Base-by-base conservation (phyloP, 768 basidiomycete genomes). In the Boletus bicolor region DNA sequence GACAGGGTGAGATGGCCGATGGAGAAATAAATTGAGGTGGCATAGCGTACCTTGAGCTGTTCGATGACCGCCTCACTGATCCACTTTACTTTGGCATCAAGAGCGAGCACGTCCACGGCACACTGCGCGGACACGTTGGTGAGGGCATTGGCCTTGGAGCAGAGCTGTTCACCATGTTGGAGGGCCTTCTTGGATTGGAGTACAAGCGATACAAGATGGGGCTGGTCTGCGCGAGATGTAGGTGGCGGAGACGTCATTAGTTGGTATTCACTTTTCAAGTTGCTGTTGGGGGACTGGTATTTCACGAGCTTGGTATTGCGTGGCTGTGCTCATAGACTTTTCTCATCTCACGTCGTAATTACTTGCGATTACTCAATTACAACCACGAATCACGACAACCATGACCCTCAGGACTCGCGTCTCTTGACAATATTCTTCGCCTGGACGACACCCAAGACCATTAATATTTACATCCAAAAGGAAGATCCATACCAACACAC, bases 21-120 rank as follows among this genome's bases (percentile, higher is more conserved):
- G 15, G 15, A 30, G 7, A 17, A 37, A 12, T 11, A 7, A 0
- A 17, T 2, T 0, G 1, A n/a, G 3, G 34, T 35, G 38, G 21
- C 1, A n/a, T 1, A 26, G 37, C 75, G 39, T 56, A 87, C 91
- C 78, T 84, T 84, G 44, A 93, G 77, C 65, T 92, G 91, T 60
- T 91, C 87, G 15, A 83, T 67, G 24, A 91, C 83, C 15, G 86
- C 87, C 32, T 86, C 82, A 32, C 79, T 82, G 50, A 89, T 77
- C 91, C 89, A 93, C 50, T 80, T 78, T 8, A 91, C 84, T 70
- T 86, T 89, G 32, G 91, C 89, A 65, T 91, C 89, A 19, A 91
- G 76, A 0, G 85, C 86, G 7, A 93, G 78, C 4, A 91, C 81
- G 64, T 91, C 87, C 12, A 90, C 75, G 0, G 84, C 81, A 38